phyloP scores from a whole-genome alignment of 2,329 filamentous ascomycete genomes.

The Alternaria ventricosa region DNA sequence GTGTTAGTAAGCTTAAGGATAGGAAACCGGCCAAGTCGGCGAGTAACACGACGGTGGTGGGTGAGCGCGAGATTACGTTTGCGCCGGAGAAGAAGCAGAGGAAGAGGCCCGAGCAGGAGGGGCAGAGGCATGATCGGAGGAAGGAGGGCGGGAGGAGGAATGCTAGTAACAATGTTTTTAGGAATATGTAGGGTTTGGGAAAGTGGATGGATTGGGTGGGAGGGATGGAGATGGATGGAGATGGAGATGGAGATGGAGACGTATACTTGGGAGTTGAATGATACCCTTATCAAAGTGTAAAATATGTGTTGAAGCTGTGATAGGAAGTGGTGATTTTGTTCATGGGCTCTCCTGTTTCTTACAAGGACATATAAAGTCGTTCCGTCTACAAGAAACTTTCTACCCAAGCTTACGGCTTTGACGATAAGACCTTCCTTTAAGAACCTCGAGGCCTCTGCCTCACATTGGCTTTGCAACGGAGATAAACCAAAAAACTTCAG shows the following conservation, averaged over 20 bases:
- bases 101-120: slow-evolving; percentile 34
- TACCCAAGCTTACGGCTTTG: no score
- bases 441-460: no score
- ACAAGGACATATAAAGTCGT: neutral
- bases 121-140: slow-evolving; percentile 41
- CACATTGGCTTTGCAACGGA: no score
- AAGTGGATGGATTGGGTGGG: neutral
- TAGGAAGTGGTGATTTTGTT: no score
- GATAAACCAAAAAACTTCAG: no score
- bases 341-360: no score
- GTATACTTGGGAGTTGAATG: neutral
- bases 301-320: neutral
- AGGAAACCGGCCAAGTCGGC: slow-evolving; percentile 17
- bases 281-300: neutral
- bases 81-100: slow-evolving; percentile 63
- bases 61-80: slow-evolving; percentile 73
- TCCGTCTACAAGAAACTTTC: no score
- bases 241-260: neutral
- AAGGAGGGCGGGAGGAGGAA: slow-evolving; percentile 67
- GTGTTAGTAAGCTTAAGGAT: slow-evolving; percentile 53
- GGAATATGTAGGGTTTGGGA: slow-evolving; percentile 61
- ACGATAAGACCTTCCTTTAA: no score
- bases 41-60: slow-evolving; percentile 48
- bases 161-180: slow-evolving; percentile 78
- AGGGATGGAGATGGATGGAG: neutral